Percentiles rank a stretch among this genome's conserved stretches.
phyloP scores from a whole-genome alignment of 371 early-diverging fungal genomes.

The Entomophthora muscae region DNA sequence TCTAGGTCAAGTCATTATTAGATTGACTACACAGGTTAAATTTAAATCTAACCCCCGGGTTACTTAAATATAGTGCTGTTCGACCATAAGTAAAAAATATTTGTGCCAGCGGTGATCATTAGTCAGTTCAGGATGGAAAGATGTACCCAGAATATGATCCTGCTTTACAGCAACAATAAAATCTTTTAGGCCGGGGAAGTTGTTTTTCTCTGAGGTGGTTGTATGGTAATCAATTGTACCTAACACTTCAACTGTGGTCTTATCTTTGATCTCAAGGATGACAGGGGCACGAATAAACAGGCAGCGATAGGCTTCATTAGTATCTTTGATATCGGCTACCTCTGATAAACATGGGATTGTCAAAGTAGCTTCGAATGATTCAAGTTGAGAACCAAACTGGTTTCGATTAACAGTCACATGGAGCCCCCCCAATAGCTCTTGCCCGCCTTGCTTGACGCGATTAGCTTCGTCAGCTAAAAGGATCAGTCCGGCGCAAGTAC shows the following conservation, averaged over 20 bases:
- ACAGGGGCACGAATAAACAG: conserved; percentile 93
- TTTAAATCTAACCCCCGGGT: no score
- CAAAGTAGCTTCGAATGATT: conserved; percentile 60
- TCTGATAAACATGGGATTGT: conserved; percentile 34
- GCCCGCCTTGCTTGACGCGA: conserved; percentile 65
- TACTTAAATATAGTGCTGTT: no score
- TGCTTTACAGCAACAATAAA: conserved; percentile 73
- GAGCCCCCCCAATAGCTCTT: conserved; percentile 64
- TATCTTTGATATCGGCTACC: conserved; percentile 13
- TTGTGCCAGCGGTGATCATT: conserved; percentile 65
- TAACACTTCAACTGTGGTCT: conserved; percentile 46
- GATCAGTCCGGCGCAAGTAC: conserved; percentile 94
- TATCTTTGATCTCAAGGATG: conserved; percentile 43
- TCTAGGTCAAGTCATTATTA: no score
- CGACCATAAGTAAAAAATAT: conserved; percentile 51
- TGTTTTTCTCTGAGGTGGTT: conserved; percentile 18
- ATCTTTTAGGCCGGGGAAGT: neutral
- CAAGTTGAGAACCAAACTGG: conserved; percentile 81
- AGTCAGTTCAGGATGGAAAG: conserved; percentile 93
- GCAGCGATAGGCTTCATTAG: conserved; percentile 36
- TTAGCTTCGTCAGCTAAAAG: conserved; percentile 61
- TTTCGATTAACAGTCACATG: conserved; percentile 75
- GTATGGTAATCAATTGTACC: conserved; percentile 25
- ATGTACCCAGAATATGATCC: conserved; percentile 68
- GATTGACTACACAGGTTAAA: no score